Base-by-base conservation (phyloP, 1,139 yeast species). In the Suhomyces choctaworum region DNA sequence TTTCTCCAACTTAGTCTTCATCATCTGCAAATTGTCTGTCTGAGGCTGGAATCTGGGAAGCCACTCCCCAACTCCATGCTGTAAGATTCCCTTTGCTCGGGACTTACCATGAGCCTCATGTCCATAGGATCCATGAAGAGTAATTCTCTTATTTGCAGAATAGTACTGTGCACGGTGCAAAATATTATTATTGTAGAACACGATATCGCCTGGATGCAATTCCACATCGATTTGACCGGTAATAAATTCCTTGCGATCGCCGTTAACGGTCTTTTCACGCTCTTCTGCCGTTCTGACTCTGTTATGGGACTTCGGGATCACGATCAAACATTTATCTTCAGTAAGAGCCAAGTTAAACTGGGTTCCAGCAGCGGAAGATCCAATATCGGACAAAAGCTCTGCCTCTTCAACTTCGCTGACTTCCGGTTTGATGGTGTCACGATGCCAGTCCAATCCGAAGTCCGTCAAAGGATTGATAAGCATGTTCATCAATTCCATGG, bases 401-500 rank as follows among this genome's bases (percentile, higher is more conserved):
- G 66, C 62, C 49, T 76, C 81, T 50, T 74, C 72, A 36, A 68
- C 75, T 2, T 63, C 64, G 4, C 71, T 55, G 7, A 59, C 77
- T 26, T 73, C 78, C 4, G 79, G 78, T 42, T 65, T 67, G 37
- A 76, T 71, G 43, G 71, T 70, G 50, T 76, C 81, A 29, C 81
- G 58, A 52, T 76, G 80, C 81, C 80, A 76, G 42, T 73, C 76
- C 48, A 76, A 64, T 7, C 70, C 79, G 50, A 76, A 76, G 51
- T 76, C 78, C 10, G 77, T 70, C 42, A 73, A 60, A 2, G 81
- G 81, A 45, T 75, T 75, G 46, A 75, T 73, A 43, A 76, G 64
- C 80, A 76, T 74, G 48, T 76, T 76, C 51, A 76, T 65, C 37
- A 76, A 61, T 47, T 75, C 80, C 80, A 76, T 74, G 5, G 67